These are phyloP conservation scores for Eleusine coracana DNA, from an alignment of 176 grass and related monocot species.

Conservation along the genomic window DNA sequence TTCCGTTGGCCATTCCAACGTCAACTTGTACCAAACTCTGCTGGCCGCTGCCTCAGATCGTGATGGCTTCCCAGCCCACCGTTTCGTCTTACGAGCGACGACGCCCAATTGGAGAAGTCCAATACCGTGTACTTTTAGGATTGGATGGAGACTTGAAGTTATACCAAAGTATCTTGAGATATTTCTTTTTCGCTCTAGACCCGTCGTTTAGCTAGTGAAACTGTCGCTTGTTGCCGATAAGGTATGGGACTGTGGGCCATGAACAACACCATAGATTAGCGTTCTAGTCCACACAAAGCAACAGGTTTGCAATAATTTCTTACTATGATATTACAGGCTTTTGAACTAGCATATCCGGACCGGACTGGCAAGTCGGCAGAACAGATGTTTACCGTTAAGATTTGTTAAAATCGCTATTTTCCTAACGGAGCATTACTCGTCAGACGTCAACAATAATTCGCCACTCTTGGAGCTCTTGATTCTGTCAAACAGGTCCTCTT, in stretches of 20 bases:
- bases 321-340: no score
- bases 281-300: not conserved
- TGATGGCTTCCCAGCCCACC: no score
- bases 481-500: not conserved
- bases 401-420: no score
- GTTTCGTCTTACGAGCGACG: not conserved
- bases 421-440: no score
- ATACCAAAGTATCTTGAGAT: conserved; percentile 16
- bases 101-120: not conserved
- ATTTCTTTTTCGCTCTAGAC: conserved; percentile 9
- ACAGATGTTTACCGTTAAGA: no score
- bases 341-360: no score
- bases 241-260: not conserved
- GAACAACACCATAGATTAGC: not conserved
- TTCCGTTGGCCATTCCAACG: no score
- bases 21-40: no score
- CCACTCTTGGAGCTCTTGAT: not conserved
- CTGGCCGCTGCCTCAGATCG: no score
- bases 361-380: no score
- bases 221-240: not conserved
- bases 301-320: not conserved
- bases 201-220: not conserved
- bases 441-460: not conserved
- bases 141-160: not conserved
- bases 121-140: not conserved